Conservation (phyloP, 345 rosid genomes). For the Excoecaria agallocha region DNA sequence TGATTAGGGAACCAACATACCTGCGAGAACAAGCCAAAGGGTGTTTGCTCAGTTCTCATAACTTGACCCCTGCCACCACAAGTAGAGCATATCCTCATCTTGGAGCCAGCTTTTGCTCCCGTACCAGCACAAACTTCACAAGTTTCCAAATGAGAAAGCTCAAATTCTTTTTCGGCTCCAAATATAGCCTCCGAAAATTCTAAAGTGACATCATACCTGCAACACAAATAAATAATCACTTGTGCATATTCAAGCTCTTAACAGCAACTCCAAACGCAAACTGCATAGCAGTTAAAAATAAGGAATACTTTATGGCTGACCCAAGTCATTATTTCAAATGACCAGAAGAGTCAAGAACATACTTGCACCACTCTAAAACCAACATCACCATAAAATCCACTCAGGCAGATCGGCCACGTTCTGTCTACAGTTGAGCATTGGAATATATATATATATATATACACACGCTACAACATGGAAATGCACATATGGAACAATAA, state of each 20-base stretch:
- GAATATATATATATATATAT: no score
- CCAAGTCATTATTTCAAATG: neutral
- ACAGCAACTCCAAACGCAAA: conserved; percentile 12
- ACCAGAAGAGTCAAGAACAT: neutral
- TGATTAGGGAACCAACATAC: conserved; percentile 33
- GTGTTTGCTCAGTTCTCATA: conserved; percentile 97
- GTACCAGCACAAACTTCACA: conserved; percentile 83
- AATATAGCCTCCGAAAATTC: conserved; percentile 79
- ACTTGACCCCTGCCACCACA: conserved; percentile 99
- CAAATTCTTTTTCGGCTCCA: conserved; percentile 92
- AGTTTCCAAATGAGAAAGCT: conserved; percentile 90
- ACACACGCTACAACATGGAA: no score
- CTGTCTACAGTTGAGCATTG: neutral
- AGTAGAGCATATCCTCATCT: conserved; percentile 88
- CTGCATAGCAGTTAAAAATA: neutral
- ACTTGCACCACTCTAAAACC: neutral
- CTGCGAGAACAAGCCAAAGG: conserved; percentile 97
- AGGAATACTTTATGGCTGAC: neutral
- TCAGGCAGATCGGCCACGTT: neutral
- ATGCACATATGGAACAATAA: neutral
- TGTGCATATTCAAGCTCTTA: conserved; percentile 14
- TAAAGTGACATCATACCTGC: conserved; percentile 81
- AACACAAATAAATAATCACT: conserved; percentile 24
- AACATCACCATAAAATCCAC: neutral
- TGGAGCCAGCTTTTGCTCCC: conserved; percentile 91